These are phyloP conservation scores for Venturia carpophila DNA, from an alignment of 2,329 filamentous ascomycete genomes.

Conservation along the genomic window DNA sequence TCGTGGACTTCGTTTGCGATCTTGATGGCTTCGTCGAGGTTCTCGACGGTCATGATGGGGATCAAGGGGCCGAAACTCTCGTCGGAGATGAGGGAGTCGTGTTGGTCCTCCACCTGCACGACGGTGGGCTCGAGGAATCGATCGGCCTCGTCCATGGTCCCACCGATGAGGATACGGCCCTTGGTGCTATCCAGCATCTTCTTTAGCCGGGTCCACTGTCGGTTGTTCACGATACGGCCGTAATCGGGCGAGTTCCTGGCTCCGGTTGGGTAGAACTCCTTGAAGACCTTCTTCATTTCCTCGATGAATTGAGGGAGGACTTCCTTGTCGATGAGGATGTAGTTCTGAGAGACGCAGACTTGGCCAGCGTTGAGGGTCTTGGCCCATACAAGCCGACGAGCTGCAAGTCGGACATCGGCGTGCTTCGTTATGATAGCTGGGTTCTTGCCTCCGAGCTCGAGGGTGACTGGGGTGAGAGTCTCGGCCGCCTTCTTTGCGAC, in stretches of 20 bases:
- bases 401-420: constrained; percentile 71
- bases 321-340: constrained; percentile 72
- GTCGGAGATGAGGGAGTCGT: constrained; percentile 71
- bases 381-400: constrained; percentile 77
- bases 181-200: constrained; percentile 77
- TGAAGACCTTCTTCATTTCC: constrained; percentile 62
- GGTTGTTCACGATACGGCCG: constrained; percentile 69
- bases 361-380: constrained; percentile 85
- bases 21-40: constrained; percentile 76
- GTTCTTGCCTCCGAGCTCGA: constrained; percentile 88
- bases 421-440: constrained; percentile 85
- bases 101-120: constrained; percentile 67
- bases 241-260: constrained; percentile 71
- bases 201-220: constrained; percentile 76
- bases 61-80: constrained; percentile 95
- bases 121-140: constrained; percentile 87
- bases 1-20: constrained; percentile 73
- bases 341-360: constrained; percentile 89
- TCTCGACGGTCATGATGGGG: constrained; percentile 67
- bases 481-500: constrained; percentile 47
- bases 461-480: constrained; percentile 66
- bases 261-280: constrained; percentile 78
- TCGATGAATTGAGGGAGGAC: constrained; percentile 64
- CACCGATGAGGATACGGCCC: constrained; percentile 82
- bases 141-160: constrained; percentile 68